Conservation (phyloP, 106 monocot species). For the Acanthochlamys bracteata region DNA sequence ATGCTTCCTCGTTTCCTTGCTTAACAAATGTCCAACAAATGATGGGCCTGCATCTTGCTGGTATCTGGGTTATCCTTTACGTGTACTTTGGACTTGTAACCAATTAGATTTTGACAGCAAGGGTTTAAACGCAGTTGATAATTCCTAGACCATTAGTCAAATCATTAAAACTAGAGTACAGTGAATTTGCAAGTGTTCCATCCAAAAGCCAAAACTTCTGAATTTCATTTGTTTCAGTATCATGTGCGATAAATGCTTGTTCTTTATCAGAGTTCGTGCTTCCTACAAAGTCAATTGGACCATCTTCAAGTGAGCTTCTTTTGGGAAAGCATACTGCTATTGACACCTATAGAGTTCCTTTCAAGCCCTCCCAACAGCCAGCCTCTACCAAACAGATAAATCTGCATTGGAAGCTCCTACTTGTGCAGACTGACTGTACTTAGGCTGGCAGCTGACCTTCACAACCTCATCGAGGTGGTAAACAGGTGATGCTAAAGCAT, state of each 20-base stretch:
- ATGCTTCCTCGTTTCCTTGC: conserved; percentile 15
- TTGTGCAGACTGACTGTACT: conserved; percentile 4
- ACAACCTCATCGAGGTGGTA: conserved; percentile 8
- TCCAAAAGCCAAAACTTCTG: conserved; percentile 10
- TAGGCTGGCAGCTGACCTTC: conserved; percentile 8
- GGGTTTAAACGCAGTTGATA: conserved; percentile 67
- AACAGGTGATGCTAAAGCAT: not conserved
- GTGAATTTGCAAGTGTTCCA: conserved; percentile 3
- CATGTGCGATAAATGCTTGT: conserved; percentile 19
- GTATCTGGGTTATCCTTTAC: not conserved
- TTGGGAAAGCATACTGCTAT: conserved; percentile 12
- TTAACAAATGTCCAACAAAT: conserved; percentile 12
- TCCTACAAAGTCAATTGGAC: conserved; percentile 7
- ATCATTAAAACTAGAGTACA: not conserved
- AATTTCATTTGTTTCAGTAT: conserved; percentile 14
- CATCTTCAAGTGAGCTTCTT: conserved; percentile 5
- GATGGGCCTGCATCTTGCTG: conserved; percentile 10
- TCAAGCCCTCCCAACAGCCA: conserved; percentile 53
- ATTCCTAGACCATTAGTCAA: conserved; percentile 13
- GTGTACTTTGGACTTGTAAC: conserved; percentile 10
- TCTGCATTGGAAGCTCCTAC: conserved; percentile 5
- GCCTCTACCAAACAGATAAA: conserved; percentile 26
- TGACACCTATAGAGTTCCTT: conserved; percentile 39
- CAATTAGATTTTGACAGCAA: conserved; percentile 26
- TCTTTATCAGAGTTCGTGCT: conserved; percentile 10